Base-by-base conservation (phyloP, 2,329 filamentous ascomycete genomes). In the Ophiocordyceps camponoti-floridani region DNA sequence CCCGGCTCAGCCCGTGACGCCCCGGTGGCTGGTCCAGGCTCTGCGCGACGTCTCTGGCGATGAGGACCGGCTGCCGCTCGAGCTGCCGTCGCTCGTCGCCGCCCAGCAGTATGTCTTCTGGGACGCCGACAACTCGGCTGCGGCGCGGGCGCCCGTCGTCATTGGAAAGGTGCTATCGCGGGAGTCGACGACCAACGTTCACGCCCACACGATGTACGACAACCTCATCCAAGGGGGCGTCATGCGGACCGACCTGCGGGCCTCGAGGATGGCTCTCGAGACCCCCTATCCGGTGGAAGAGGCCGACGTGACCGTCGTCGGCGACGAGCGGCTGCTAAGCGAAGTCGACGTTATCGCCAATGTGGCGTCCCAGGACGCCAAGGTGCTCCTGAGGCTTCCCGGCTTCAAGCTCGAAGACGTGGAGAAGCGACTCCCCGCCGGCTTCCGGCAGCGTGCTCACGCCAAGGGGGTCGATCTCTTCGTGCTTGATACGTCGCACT, bases 31-130 rank as follows among this genome's bases (percentile, higher is more conserved):
- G 42, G 64, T 69, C 45, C 59, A 68, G 40, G 64, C 67, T 51
- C 59, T 80, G 53, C 56, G 70, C 60, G 63, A 66, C 51, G 60
- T 72, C 49, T 61, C 66, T 47, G 62, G 60, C 57, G 74, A 76
- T 53, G 82, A 82, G 53, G 73, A 64, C 44, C 61, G 65, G 43
- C 57, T 62, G 23, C 63, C 64, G 46, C 54, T 60, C 31, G n/a
- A 35, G 46, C 58, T 58, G 48, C 60, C 53, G 46, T 68, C 49
- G n/a, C 59, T 69, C 42, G 61, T 79, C 45, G 68, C 76, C 51
- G 77, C 79, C 18, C 74, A 84, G 60, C 84, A 96, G 62, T 96
- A 91, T 66, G 81, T 80, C 12, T 95, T 98, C 73, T 96, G 88
- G 87, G 84, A 95, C 53, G 60, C 84, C 38, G 89, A 94, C 56